Conservation (phyloP, 1,284 basidiomycete genomes). For the Rhodotorula sp. region DNA sequence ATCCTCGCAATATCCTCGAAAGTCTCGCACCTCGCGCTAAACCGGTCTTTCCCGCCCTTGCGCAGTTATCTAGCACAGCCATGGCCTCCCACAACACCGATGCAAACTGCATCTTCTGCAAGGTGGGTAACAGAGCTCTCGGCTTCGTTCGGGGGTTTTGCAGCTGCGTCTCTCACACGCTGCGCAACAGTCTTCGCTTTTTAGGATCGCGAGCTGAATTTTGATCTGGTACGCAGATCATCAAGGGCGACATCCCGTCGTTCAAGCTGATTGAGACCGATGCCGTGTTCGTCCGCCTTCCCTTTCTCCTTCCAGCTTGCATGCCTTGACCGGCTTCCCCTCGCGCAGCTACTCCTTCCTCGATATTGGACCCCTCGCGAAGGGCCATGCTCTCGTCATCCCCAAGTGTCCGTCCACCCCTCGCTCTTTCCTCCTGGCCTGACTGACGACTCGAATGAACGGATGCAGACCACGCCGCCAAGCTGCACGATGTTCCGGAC, state of each 20-base stretch:
- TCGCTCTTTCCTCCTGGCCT: not conserved
- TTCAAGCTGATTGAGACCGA: constrained; percentile 52
- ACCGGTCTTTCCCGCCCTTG: not conserved
- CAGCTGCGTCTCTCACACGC: no score
- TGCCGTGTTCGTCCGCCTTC: constrained; percentile 40
- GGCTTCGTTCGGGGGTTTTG: not conserved
- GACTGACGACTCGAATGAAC: not conserved
- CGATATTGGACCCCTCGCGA: constrained; percentile 52
- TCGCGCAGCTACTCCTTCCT: constrained; percentile 43
- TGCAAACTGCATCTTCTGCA: constrained; percentile 52
- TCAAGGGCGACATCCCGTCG: constrained; percentile 47
- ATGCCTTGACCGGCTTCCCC: not conserved
- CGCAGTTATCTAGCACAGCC: constrained; percentile 5
- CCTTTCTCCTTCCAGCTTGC: constrained; percentile 34
- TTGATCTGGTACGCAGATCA: constrained; percentile 42
- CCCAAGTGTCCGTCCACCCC: constrained; percentile 48
- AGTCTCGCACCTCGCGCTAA: not conserved
- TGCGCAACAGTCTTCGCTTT: no score
- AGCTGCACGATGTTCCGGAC: constrained; percentile 52
- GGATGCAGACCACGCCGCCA: constrained; percentile 47
- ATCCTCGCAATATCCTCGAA: not conserved
- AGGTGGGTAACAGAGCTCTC: constrained; percentile 22
- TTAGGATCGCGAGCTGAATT: no score
- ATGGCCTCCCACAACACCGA: constrained; percentile 25
- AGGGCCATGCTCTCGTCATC: constrained; percentile 52